Percentiles rank a stretch among this genome's conserved stretches.
These are phyloP conservation scores for bread wheat (Triticum aestivum) DNA, from an alignment of 176 grass and related monocot genomes.

Conservation along the genomic window IWGSC_CS_RefSeq_v2.1 NC_057800.1:68275477-68275976, in stretches of 20 bases:
- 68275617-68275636: conserved; percentile 96
- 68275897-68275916: background rate
- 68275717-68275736: conserved; percentile 1
- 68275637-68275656: conserved; percentile 67
- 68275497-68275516: background rate
- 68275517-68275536: background rate
- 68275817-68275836: background rate
- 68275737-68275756: background rate
- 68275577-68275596: conserved; percentile 40
- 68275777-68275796: conserved; percentile 11
- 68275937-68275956: background rate
- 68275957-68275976: background rate
- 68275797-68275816: conserved; percentile 26
- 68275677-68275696: conserved; percentile 33
- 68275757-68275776: background rate
- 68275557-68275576: background rate
- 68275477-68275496: background rate
- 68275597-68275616: conserved; percentile 88
- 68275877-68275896: background rate
- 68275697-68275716: conserved; percentile 18
- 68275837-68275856: conserved; percentile 27
- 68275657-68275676: conserved; percentile 22
- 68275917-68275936: background rate
- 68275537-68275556: background rate
- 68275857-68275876: conserved; percentile 1